These are phyloP conservation scores for Coelastrella sp. DNA, from an alignment of 139 green algal species.

Conservation along the genomic window DNA sequence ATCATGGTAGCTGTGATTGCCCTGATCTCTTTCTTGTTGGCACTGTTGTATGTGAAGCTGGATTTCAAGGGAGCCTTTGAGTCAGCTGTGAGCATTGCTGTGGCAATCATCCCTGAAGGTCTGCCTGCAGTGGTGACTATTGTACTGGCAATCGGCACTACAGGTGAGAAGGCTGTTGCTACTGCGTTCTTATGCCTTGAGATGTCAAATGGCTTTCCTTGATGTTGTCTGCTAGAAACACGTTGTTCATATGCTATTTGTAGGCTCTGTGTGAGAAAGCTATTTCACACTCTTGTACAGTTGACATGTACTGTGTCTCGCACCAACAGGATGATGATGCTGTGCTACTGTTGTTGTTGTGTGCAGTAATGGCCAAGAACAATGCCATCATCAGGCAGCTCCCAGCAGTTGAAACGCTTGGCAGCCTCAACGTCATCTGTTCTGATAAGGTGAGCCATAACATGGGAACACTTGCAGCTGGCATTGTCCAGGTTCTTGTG, in stretches of 20 bases:
- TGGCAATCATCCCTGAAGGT: constrained; percentile 64
- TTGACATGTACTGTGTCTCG: neutral
- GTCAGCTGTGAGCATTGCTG: constrained; percentile 57
- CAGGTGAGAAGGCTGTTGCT: neutral
- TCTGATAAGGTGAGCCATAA: constrained; percentile 59
- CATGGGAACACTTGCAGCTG: no score
- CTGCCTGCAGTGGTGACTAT: constrained; percentile 52
- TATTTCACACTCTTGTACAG: no score
- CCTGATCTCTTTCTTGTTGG: constrained; percentile 55
- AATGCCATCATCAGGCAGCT: constrained; percentile 61
- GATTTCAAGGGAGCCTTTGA: constrained; percentile 54
- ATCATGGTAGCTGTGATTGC: constrained; percentile 53
- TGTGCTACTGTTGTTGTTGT: neutral
- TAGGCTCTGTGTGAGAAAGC: neutral
- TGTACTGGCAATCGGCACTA: constrained; percentile 16
- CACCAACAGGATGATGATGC: neutral
- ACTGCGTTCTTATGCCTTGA: no score
- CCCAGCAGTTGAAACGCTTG: constrained; percentile 61
- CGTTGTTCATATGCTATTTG: neutral
- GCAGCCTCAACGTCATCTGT: constrained; percentile 58
- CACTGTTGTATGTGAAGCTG: constrained; percentile 27
- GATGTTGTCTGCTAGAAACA: no score
- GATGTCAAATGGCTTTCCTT: no score
- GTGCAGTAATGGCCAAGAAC: constrained; percentile 35
- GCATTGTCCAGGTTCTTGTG: no score